These are phyloP conservation scores for Capsella bursapastoris DNA, from an alignment of 345 rosid species.

Conservation along the genomic window DNA sequence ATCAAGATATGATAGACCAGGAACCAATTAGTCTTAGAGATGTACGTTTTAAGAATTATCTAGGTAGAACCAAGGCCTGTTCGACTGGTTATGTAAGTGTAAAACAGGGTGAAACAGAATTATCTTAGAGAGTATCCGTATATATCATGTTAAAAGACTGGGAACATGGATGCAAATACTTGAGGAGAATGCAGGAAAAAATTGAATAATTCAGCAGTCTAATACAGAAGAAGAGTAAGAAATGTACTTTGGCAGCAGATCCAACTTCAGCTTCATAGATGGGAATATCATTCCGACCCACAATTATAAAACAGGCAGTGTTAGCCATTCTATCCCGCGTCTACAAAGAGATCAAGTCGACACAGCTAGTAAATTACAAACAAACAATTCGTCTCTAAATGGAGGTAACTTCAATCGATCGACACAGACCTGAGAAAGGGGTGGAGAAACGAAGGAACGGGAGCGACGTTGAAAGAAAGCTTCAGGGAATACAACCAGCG, in stretches of 20 bases:
- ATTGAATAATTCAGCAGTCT: not conserved
- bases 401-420: not conserved
- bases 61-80: not conserved
- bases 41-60: not conserved
- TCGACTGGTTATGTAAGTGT: not conserved
- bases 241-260: conserved; percentile 76
- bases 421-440: not conserved
- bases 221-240: not conserved
- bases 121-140: too few species aligned
- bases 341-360: not conserved
- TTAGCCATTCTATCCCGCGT: conserved; percentile 58
- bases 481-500: not conserved
- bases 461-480: not conserved
- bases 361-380: not conserved
- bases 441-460: not conserved
- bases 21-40: not conserved
- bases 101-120: conserved; percentile 12
- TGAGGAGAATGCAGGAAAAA: not conserved
- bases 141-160: too few species aligned
- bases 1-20: not conserved
- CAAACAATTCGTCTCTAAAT: not conserved
- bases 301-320: conserved; percentile 89
- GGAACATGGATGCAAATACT: not conserved
- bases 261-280: conserved; percentile 98
- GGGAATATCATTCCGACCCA: conserved; percentile 90